Percentiles rank a stretch among this genome's conserved stretches.
Conservation (phyloP, 495 filamentous ascomycete species). For the Sabuloglossum arenarium region DNA sequence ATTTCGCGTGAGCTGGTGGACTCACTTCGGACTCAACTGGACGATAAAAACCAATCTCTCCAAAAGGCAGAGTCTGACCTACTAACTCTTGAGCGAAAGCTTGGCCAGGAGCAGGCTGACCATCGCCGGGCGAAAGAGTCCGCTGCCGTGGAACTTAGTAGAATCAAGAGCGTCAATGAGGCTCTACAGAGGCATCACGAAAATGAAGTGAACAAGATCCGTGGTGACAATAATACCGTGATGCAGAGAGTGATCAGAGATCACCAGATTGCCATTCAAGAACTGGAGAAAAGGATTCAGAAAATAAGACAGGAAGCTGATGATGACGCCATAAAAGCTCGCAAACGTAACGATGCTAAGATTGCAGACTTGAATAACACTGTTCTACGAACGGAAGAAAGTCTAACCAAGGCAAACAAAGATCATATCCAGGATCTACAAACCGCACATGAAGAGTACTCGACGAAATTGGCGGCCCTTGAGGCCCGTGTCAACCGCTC, state of each 20-base stretch:
- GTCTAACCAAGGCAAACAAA: constrained; percentile 33
- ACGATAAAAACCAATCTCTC: constrained; percentile 46
- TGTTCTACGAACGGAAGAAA: constrained; percentile 33
- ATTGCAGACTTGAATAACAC: constrained; percentile 38
- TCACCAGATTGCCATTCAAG: constrained; percentile 16
- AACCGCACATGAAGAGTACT: constrained; percentile 31
- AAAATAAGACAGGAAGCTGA: constrained; percentile 29
- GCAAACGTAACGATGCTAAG: constrained; percentile 36
- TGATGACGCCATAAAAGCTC: constrained; percentile 21
- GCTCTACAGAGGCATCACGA: constrained; percentile 51
- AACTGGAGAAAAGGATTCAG: constrained; percentile 21
- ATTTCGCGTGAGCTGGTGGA: constrained; percentile 72
- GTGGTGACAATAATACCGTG: constrained; percentile 10
- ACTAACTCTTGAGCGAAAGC: constrained; percentile 41
- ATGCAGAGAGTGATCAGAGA: constrained; percentile 26
- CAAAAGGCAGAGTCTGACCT: constrained; percentile 46
- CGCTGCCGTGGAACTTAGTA: constrained; percentile 36
- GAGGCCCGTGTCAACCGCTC: constrained; percentile 20
- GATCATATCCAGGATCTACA: constrained; percentile 37
- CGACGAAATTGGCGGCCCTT: constrained; percentile 25
- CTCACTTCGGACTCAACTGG: constrained; percentile 53
- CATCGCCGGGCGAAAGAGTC: constrained; percentile 52
- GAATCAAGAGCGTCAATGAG: constrained; percentile 45
- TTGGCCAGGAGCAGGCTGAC: constrained; percentile 60
- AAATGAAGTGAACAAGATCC: constrained; percentile 21